Evolutionary conservation across 2,329 filamentous ascomycete genomes (phyloP).

Genomic region (Rachicladosporium sp.): DNA sequence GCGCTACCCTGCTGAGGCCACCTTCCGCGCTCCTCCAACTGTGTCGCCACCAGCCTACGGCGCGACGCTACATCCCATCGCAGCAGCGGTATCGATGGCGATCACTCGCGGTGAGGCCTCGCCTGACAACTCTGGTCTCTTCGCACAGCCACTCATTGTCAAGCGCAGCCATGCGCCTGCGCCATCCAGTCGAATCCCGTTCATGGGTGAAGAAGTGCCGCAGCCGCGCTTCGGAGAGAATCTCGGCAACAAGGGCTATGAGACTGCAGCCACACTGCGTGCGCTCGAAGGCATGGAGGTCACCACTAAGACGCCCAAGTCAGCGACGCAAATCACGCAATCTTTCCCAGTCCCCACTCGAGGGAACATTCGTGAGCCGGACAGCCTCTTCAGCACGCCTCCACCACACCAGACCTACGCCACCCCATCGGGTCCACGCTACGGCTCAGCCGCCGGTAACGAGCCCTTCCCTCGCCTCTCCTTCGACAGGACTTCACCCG

Average conservation of each 20-base stretch:
- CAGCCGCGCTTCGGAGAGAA: too few relatives aligned
- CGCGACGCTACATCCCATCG: not conserved
- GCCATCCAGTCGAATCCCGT: not conserved
- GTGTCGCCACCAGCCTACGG: not conserved
- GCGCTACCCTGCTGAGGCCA: conserved; percentile 9
- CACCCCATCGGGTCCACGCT: too few relatives aligned
- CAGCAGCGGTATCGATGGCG: too few relatives aligned
- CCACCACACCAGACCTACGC: too few relatives aligned
- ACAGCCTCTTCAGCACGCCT: too few relatives aligned
- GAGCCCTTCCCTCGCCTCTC: too few relatives aligned
- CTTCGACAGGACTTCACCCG: too few relatives aligned
- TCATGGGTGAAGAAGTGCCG: not conserved
- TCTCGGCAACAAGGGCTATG: too few relatives aligned
- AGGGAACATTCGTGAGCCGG: conserved; percentile 3
- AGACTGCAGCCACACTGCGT: conserved; percentile 1
- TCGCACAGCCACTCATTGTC: conserved; percentile 7
- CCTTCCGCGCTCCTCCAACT: not conserved
- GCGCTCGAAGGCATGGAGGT: conserved; percentile 2
- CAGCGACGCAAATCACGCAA: conserved; percentile 2
- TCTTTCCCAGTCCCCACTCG: conserved; percentile 6
- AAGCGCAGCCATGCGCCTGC: not conserved
- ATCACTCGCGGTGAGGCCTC: too few relatives aligned
- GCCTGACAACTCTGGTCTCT: not conserved
- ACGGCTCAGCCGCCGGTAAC: too few relatives aligned
- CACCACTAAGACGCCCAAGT: too few relatives aligned